Conservation (phyloP, 352 stramenopile genomes). For the Pythium utonaiense region DNA sequence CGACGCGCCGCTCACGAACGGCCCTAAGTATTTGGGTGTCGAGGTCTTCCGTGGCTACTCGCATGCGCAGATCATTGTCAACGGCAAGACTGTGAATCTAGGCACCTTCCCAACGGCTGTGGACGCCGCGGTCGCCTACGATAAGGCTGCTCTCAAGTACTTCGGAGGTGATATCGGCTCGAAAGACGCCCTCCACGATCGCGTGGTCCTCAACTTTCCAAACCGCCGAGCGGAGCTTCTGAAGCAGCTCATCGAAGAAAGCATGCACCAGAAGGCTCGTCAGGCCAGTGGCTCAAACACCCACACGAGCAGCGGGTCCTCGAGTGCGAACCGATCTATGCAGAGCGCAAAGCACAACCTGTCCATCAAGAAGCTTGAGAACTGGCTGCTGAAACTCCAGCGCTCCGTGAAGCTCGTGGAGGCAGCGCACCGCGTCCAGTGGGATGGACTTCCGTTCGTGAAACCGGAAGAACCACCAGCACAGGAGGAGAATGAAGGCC, state of each 20-base stretch:
- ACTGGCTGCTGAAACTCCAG: conserved; percentile 66
- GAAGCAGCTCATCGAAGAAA: conserved; percentile 61
- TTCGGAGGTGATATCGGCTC: conserved; percentile 52
- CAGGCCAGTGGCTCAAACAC: conserved; percentile 15
- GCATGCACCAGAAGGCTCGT: conserved; percentile 45
- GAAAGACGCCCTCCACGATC: conserved; percentile 36
- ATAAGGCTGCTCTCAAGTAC: conserved; percentile 73
- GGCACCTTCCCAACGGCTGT: conserved; percentile 64
- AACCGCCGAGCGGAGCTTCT: conserved; percentile 53
- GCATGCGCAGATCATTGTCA: conserved; percentile 74
- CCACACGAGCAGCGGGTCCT: neutral
- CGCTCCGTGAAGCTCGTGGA: conserved; percentile 77
- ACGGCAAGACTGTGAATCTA: conserved; percentile 74
- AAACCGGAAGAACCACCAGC: conserved; percentile 23
- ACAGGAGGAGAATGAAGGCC: conserved; percentile 32
- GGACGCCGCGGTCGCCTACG: conserved; percentile 76
- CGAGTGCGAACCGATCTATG: conserved; percentile 32
- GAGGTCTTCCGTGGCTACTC: conserved; percentile 68
- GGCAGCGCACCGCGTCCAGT: conserved; percentile 70
- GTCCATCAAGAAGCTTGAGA: conserved; percentile 73
- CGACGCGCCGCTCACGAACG: conserved; percentile 18
- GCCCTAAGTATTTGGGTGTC: conserved; percentile 58
- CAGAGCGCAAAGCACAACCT: conserved; percentile 74
- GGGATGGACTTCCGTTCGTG: conserved; percentile 35
- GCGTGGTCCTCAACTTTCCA: conserved; percentile 74